Percentiles rank a stretch among this genome's conserved stretches.
phyloP scores from a whole-genome alignment of 306 rosid genomes.

The Inga oerstediana region DNA sequence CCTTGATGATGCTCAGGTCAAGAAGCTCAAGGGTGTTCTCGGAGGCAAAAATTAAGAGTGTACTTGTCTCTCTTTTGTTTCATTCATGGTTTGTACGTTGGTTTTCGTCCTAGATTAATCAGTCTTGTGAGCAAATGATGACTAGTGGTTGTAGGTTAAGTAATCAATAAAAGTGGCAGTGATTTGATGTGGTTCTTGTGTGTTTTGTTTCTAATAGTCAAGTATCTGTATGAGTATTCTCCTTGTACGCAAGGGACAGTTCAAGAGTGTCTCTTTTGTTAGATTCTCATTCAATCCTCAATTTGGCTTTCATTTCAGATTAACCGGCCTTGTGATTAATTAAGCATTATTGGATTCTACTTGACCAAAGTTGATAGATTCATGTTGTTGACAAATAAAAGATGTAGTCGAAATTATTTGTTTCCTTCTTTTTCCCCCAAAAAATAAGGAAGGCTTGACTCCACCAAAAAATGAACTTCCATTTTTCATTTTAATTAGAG shows the following conservation, averaged over 20 bases:
- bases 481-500: too few species aligned
- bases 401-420: neutral
- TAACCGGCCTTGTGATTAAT: neutral
- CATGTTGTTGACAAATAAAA: neutral
- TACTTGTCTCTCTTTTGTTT: neutral
- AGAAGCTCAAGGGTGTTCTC: constrained; percentile 85
- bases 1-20: constrained; percentile 56
- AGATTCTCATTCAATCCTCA: neutral
- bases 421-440: too few species aligned
- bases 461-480: too few species aligned
- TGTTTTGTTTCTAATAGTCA: neutral
- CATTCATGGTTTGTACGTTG: neutral
- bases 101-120: neutral
- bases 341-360: neutral
- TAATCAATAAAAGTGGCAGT: neutral
- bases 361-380: neutral
- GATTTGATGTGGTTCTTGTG: neutral
- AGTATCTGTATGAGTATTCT: neutral
- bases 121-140: neutral
- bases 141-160: neutral
- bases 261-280: neutral
- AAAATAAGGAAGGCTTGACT: too few species aligned
- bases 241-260: neutral
- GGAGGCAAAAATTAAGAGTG: constrained; percentile 50
- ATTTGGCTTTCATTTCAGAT: neutral